Percentiles rank a stretch among this genome's conserved stretches.
Evolutionary conservation across 495 filamentous ascomycete genomes (phyloP).

Genomic region (Penicillium coprophilum): DNA sequence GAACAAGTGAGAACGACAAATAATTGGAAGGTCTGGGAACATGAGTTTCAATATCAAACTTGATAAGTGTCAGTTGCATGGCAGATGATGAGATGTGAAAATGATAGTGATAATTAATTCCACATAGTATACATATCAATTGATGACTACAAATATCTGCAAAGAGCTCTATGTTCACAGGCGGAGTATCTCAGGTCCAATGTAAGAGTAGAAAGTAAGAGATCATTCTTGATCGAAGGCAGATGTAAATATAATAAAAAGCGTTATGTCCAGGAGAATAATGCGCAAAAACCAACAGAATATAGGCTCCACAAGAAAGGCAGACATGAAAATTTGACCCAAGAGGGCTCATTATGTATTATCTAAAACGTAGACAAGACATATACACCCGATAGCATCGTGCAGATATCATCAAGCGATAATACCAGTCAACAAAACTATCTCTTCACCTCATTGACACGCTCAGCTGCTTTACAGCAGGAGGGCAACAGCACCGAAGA

Average conservation of each 20-base stretch:
- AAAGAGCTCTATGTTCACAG: not conserved
- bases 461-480: slow-evolving; percentile 61
- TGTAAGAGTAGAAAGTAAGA: not conserved
- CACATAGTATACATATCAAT: not conserved
- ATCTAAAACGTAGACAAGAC: slow-evolving; percentile 30
- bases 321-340: slow-evolving; percentile 19
- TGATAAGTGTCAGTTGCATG: not conserved
- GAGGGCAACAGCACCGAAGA: slow-evolving; percentile 72
- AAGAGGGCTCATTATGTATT: slow-evolving; percentile 27
- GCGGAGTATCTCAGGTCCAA: not conserved
- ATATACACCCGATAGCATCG: slow-evolving; percentile 23
- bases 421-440: slow-evolving; percentile 10
- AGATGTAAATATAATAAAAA: slow-evolving; percentile 12
- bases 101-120: not conserved
- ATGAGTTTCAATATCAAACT: not conserved
- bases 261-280: slow-evolving; percentile 27
- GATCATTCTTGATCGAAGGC: slow-evolving; percentile 9
- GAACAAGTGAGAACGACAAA: not conserved
- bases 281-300: slow-evolving; percentile 10
- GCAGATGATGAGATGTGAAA: not conserved
- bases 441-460: slow-evolving; percentile 9
- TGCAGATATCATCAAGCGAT: not conserved
- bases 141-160: not conserved
- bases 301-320: slow-evolving; percentile 1
- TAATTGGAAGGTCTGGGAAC: not conserved